phyloP scores from a whole-genome alignment of 2,329 filamentous ascomycete genomes.

The Colletotrichum abscissum region DNA sequence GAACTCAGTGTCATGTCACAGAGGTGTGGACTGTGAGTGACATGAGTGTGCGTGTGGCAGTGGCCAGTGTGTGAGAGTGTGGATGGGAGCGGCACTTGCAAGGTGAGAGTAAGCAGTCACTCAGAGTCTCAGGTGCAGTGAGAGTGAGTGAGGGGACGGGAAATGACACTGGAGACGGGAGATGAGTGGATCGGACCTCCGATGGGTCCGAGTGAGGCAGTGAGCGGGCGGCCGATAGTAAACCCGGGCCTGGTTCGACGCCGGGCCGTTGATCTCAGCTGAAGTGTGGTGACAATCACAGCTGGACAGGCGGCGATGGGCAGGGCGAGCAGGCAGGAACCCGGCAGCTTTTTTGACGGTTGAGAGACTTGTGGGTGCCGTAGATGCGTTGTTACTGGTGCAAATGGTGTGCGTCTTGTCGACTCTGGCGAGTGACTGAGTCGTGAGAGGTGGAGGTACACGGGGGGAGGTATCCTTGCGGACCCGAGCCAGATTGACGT shows the following conservation, averaged over 20 bases:
- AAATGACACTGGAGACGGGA: constrained; percentile 2
- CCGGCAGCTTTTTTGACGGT: not conserved
- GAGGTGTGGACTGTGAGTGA: not conserved
- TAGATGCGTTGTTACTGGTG: too few relatives aligned
- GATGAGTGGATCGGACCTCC: constrained; percentile 10
- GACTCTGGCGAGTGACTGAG: not conserved
- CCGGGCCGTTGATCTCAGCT: not conserved
- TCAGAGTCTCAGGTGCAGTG: too few relatives aligned
- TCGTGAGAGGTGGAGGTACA: not conserved
- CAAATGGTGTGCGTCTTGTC: too few relatives aligned
- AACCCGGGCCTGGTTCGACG: constrained; percentile 17
- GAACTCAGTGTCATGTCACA: not conserved
- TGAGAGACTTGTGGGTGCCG: not conserved
- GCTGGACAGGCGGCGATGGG: not conserved
- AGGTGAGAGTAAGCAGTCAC: not conserved
- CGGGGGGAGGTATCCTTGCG: not conserved
- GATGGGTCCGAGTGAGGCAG: not conserved
- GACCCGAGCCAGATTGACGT: not conserved
- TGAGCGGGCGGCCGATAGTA: not conserved
- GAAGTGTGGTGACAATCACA: not conserved
- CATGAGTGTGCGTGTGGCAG: not conserved
- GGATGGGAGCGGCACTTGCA: not conserved
- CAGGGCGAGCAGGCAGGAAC: not conserved
- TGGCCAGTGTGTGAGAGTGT: not conserved
- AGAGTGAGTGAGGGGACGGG: not conserved